Percentiles rank a stretch among this genome's conserved stretches.
Conservation (phyloP, 1,139 yeast genomes). For the Kurtzmaniella quercitrusa region DNA sequence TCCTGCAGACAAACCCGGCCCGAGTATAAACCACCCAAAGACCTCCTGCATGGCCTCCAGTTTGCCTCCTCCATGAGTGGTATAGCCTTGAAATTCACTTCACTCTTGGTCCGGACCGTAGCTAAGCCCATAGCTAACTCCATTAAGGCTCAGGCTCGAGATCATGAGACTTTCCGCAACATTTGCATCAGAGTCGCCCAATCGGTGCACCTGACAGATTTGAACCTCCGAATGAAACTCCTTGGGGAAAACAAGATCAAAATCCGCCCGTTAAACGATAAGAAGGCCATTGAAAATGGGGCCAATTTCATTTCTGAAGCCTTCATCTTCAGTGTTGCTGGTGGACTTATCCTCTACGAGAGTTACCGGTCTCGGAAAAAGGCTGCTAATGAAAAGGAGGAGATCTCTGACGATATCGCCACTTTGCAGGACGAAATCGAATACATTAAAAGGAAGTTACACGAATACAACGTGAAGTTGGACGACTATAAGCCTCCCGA, state of each 20-base stretch:
- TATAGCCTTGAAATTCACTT: conserved; percentile 70
- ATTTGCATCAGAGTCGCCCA: conserved; percentile 74
- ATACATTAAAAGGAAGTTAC: conserved; percentile 47
- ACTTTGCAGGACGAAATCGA: conserved; percentile 69
- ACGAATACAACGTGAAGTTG: conserved; percentile 34
- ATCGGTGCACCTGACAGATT: conserved; percentile 63
- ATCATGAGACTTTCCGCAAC: conserved; percentile 60
- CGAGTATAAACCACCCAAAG: background rate
- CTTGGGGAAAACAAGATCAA: conserved; percentile 55
- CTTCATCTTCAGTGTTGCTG: conserved; percentile 77
- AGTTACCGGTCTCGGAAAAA: conserved; percentile 65
- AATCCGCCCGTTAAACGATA: conserved; percentile 78
- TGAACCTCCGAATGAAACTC: conserved; percentile 56
- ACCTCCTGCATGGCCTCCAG: background rate
- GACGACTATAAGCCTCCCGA: conserved; percentile 48
- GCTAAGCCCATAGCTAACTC: conserved; percentile 79
- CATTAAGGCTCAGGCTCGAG: conserved; percentile 72
- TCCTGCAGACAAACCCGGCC: no score
- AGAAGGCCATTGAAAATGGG: conserved; percentile 79
- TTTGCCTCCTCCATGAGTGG: conserved; percentile 34
- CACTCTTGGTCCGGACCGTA: conserved; percentile 69
- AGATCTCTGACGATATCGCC: conserved; percentile 63
- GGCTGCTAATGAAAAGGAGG: conserved; percentile 57
- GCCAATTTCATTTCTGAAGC: conserved; percentile 76
- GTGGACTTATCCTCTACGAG: conserved; percentile 72